Evolutionary conservation across 2,329 filamentous ascomycete genomes (phyloP).

Genomic region (Alternaria sp.): DNA sequence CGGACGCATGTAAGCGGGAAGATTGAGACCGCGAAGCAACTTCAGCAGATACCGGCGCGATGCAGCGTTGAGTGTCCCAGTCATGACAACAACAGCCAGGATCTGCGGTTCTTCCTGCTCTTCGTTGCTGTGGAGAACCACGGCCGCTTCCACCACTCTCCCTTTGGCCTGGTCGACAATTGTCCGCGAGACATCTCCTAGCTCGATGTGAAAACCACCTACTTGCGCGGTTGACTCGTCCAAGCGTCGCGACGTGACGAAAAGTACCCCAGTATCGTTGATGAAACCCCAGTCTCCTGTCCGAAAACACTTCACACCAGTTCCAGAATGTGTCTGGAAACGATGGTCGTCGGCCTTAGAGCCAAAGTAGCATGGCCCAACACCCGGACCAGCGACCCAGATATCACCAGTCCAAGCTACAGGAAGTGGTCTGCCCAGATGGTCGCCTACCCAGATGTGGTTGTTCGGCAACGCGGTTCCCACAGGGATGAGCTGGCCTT

Average conservation of each 20-base stretch:
- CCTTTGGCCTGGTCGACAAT: background rate
- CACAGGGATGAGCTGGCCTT: slow-evolving; percentile 1
- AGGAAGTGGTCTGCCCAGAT: background rate
- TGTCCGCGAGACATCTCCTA: background rate
- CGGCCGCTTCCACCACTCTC: background rate
- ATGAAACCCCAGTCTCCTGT: background rate
- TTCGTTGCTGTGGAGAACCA: background rate
- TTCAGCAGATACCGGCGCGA: background rate
- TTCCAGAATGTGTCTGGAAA: background rate
- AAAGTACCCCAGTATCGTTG: background rate
- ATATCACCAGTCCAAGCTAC: slow-evolving; percentile 2
- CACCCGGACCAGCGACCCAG: background rate
- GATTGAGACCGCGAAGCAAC: background rate
- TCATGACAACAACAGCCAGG: background rate
- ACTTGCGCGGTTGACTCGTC: background rate
- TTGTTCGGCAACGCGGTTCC: background rate
- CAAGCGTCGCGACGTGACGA: background rate
- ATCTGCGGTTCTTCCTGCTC: background rate
- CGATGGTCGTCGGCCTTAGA: background rate
- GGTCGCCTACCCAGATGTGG: background rate
- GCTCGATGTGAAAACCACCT: background rate
- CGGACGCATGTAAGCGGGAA: slow-evolving; percentile 2
- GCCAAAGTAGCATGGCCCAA: background rate
- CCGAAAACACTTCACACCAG: background rate
- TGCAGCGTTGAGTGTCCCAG: background rate